These are phyloP conservation scores for Fusarium hainanense DNA, from an alignment of 2,329 filamentous ascomycete genomes.

Conservation along the genomic window DNA sequence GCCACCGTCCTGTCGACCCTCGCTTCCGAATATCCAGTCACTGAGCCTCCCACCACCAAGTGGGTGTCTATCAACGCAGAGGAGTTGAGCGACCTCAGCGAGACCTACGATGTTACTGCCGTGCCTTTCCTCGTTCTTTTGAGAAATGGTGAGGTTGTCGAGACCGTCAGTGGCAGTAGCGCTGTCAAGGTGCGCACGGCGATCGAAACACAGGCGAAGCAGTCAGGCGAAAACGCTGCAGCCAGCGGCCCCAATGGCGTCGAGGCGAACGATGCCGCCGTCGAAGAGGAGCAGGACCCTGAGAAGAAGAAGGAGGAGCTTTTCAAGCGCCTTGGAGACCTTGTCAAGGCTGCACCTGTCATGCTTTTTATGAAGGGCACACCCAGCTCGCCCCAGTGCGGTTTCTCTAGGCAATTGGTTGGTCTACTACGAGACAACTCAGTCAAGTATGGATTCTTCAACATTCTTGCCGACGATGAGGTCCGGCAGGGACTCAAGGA, in stretches of 20 bases:
- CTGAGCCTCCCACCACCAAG: conserved; percentile 72
- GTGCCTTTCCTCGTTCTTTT: conserved; percentile 92
- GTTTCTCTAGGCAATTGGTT: conserved; percentile 92
- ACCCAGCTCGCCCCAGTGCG: conserved; percentile 85
- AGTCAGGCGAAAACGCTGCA: conserved; percentile 50
- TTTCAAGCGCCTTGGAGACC: conserved; percentile 79
- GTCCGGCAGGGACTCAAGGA: conserved; percentile 96
- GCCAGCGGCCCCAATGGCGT: conserved; percentile 51
- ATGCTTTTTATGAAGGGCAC: conserved; percentile 99
- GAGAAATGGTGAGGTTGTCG: conserved; percentile 78
- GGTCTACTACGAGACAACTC: conserved; percentile 86
- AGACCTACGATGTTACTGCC: conserved; percentile 92
- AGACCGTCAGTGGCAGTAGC: conserved; percentile 90
- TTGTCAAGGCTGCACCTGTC: conserved; percentile 94
- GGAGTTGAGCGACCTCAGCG: conserved; percentile 90
- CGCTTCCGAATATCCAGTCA: conserved; percentile 83
- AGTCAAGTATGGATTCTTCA: conserved; percentile 98
- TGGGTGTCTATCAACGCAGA: conserved; percentile 96
- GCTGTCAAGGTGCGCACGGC: conserved; percentile 84
- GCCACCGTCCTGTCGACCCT: conserved; percentile 85
- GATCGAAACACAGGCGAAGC: conserved; percentile 82
- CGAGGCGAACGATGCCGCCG: conserved; percentile 52
- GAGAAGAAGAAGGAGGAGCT: conserved; percentile 83
- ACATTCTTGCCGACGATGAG: conserved; percentile 97
- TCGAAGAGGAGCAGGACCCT: conserved; percentile 64